Percentiles rank a stretch among this genome's conserved stretches.
Evolutionary conservation across 495 filamentous ascomycete species (phyloP).

Genomic region (Trichoderma asperelloides): DNA sequence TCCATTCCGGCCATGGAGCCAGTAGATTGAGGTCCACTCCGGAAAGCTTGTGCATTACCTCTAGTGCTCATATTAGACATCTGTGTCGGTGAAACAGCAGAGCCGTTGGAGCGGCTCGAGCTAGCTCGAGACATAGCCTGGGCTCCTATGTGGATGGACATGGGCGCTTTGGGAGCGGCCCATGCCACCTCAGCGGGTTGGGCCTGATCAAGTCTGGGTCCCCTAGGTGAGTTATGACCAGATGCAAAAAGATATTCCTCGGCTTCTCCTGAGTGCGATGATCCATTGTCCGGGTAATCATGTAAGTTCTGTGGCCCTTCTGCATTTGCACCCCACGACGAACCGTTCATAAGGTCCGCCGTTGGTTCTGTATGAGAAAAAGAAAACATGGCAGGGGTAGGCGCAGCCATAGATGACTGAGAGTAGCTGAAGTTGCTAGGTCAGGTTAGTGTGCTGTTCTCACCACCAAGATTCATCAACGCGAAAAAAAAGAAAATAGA

Average conservation of each 20-base stretch:
- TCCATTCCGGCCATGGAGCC: conserved; percentile 33
- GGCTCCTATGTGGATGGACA: conserved; percentile 27
- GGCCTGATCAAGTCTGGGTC: conserved; percentile 31
- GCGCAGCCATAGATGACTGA: conserved; percentile 35
- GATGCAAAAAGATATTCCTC: conserved; percentile 40
- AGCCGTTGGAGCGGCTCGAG: conserved; percentile 37
- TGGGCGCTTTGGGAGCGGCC: conserved; percentile 25
- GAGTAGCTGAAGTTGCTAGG: conserved; percentile 43
- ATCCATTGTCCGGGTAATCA: conserved; percentile 27
- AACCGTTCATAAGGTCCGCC: conserved; percentile 32
- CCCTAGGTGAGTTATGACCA: conserved; percentile 40
- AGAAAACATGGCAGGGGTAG: conserved; percentile 41
- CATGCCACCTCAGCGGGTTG: conserved; percentile 37
- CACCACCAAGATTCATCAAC: conserved; percentile 25
- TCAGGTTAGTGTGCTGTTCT: conserved; percentile 42
- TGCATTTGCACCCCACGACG: conserved; percentile 41
- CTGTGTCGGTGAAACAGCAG: conserved; percentile 34
- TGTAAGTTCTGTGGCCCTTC: conserved; percentile 47
- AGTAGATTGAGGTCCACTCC: conserved; percentile 20
- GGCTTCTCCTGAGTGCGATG: conserved; percentile 31
- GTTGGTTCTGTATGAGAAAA: conserved; percentile 46
- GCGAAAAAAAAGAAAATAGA: conserved; percentile 23
- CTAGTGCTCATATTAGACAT: conserved; percentile 41
- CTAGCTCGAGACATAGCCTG: conserved; percentile 39
- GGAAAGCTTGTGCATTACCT: conserved; percentile 33